Evolutionary conservation across 352 stramenopile genomes (phyloP).

Genomic region (Phytophthora sp.): DNA sequence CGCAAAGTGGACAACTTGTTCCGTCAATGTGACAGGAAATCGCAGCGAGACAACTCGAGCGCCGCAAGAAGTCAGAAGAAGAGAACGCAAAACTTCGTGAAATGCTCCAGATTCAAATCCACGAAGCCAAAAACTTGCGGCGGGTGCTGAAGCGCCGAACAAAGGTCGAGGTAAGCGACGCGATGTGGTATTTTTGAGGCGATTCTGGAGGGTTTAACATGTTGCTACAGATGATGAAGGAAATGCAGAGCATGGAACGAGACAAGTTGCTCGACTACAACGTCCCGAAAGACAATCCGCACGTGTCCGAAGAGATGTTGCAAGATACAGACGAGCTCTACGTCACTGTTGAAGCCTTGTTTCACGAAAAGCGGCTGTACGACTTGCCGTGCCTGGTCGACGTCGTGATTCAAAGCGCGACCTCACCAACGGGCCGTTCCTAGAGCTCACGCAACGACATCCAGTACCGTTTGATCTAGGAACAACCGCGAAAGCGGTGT

Average conservation of each 20-base stretch:
- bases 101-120: slow-evolving; percentile 37
- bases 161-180: slow-evolving; percentile 24
- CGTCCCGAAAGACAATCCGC: slow-evolving; percentile 7
- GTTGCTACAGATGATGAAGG: slow-evolving; percentile 25
- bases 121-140: slow-evolving; percentile 31
- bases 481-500: slow-evolving; percentile 15
- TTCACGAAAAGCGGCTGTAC: slow-evolving; percentile 20
- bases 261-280: slow-evolving; percentile 3
- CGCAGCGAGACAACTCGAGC: slow-evolving; percentile 31
- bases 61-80: slow-evolving; percentile 20
- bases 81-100: slow-evolving; percentile 31
- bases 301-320: slow-evolving; percentile 27
- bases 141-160: slow-evolving; percentile 29
- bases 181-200: too few relatives aligned
- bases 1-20: slow-evolving; percentile 1
- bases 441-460: slow-evolving; percentile 35
- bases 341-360: slow-evolving; percentile 20
- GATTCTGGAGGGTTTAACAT: too few relatives aligned
- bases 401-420: slow-evolving; percentile 17
- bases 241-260: slow-evolving; percentile 22
- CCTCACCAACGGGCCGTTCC: slow-evolving; percentile 26
- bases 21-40: slow-evolving; percentile 35
- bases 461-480: slow-evolving; percentile 28
- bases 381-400: slow-evolving; percentile 31
- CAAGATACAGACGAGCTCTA: slow-evolving; percentile 34